Conservation (phyloP, 2,329 filamentous ascomycete species). For the Aureobasidium subglaciale region DNA sequence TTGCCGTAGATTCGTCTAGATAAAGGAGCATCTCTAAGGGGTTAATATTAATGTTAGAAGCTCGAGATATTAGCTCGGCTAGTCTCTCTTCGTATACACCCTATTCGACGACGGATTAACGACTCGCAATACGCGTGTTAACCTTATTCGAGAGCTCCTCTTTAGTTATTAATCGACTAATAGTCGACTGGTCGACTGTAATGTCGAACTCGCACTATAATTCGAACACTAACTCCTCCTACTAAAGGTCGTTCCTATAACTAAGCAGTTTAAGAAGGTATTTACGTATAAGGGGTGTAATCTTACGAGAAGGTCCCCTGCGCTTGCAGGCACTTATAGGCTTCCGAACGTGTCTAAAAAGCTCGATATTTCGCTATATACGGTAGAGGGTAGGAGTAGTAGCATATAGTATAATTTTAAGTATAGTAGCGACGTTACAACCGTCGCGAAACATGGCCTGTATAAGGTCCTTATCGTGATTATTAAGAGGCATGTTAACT, state of each 20-base stretch:
- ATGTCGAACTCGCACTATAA: background rate
- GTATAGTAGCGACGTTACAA: background rate
- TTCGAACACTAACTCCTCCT: background rate
- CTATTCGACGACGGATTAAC: background rate
- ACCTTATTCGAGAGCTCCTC: background rate
- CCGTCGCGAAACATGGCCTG: background rate
- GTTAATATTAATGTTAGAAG: background rate
- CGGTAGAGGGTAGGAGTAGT: background rate
- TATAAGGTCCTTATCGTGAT: background rate
- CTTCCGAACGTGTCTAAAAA: background rate
- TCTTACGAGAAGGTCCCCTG: background rate
- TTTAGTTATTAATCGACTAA: background rate
- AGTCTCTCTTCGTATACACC: background rate
- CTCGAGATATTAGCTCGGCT: background rate
- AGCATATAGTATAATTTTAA: background rate
- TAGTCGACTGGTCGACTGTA: background rate
- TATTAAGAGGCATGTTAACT: background rate
- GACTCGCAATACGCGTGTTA: background rate
- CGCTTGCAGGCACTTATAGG: background rate
- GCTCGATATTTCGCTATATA: background rate
- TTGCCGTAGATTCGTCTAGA: background rate
- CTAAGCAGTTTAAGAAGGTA: background rate
- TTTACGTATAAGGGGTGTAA: background rate
- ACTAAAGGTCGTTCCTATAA: background rate
- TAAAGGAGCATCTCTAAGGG: background rate